Conservation (phyloP, 106 monocot genomes). For the Dendrobium officinale region DNA sequence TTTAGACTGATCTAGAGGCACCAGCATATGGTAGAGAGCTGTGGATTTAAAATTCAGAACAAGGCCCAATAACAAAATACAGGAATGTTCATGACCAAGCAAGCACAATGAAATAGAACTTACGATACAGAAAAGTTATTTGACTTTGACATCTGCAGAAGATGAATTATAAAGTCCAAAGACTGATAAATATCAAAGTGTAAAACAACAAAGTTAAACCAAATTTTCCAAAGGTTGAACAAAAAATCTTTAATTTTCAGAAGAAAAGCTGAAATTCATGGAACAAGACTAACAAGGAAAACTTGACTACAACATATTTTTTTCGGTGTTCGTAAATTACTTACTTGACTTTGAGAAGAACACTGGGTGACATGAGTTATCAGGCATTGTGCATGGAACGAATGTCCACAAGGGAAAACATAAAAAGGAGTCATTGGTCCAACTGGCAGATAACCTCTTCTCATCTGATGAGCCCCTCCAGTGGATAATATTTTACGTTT, state of each 20-base stretch:
- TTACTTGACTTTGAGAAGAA: constrained; percentile 55
- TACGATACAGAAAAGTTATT: background rate
- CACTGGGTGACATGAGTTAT: constrained; percentile 75
- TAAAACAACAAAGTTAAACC: background rate
- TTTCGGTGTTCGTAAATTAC: constrained; percentile 6
- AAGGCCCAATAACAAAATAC: background rate
- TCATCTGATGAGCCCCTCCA: constrained; percentile 44
- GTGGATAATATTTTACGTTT: constrained; percentile 71
- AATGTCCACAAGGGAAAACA: constrained; percentile 94
- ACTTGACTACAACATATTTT: background rate
- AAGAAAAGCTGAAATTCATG: background rate
- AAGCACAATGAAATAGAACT: background rate
- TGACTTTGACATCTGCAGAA: background rate
- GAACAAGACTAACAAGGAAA: background rate
- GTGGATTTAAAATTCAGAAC: background rate
- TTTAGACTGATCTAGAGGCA: background rate
- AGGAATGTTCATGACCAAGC: background rate
- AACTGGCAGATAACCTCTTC: constrained; percentile 56
- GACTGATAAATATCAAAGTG: background rate
- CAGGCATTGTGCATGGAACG: constrained; percentile 87
- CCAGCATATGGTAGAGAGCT: background rate
- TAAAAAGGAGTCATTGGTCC: constrained; percentile 83
- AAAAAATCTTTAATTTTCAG: background rate
- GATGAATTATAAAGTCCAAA: background rate
- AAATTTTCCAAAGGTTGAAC: background rate